Evolutionary conservation across 257 asterid genomes (phyloP), one percentile per base, ranked within the genome.

Genomic region (Ilex aquifolium): DNA sequence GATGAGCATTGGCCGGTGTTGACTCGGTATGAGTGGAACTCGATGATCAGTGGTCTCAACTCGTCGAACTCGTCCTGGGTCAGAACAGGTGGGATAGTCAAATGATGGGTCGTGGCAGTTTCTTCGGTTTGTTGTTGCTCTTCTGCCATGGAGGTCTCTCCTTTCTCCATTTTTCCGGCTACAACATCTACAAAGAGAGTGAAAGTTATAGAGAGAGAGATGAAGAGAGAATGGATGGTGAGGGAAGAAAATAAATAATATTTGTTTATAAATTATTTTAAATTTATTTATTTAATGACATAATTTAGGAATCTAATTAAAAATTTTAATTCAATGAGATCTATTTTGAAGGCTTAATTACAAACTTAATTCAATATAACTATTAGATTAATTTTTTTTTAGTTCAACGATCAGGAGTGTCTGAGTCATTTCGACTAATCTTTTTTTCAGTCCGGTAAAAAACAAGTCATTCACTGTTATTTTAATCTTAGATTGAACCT

Each of bases 11-110:
- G 95, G 60, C 84, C 82, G 7, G 82, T 65, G 79, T 81, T 75
- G 79, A 85, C 77, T 13, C 57, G 79, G 90, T 90, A 87, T 69
- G 72, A 73, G 85, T 90, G 97, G 86, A 81, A 83, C 66, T 83
- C 79, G 48, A 65, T 36, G 32, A 82, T 67, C 5, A 72, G 69
- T 9, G 80, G 81, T 9, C 71, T 82, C 15, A 90, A 87, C 49
- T 83, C 77, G 44, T 90, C 75, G 83, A 80, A 85, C 70, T 87
- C 97, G 21, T 83, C 74, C n/a, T 40, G 73, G 7, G 80, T 78
- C 52, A 85, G 54, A 0, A 92, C 92, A 13, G 79, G 40, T 3
- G 92, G 95, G 56, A 67, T 14, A 0, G 57, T 17, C 29, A 69
- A 17, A 29, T 72, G 79, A 53, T 57, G 70, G 57, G 61, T 11